A percentile compares a stretch with the other conserved stretches of the same genome.
These are phyloP conservation scores for Xenosphaeropsis pyriputrescens DNA, from an alignment of 2,329 filamentous ascomycete genomes.

Conservation along the genomic window DNA sequence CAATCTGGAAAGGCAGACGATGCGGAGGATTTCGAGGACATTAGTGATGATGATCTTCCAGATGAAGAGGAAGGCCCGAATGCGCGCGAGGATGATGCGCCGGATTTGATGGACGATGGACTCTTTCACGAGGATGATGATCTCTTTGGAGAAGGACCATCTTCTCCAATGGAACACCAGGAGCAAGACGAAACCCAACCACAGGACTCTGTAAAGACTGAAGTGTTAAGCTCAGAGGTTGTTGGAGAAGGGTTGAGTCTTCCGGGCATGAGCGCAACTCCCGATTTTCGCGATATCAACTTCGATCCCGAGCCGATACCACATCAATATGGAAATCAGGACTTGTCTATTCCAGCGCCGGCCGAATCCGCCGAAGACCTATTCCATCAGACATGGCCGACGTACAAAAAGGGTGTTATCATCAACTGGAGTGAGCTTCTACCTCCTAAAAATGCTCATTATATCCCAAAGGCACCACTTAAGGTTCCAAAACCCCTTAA, in stretches of 20 bases:
- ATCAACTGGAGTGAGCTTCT: constrained; percentile 74
- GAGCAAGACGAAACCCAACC: constrained; percentile 10
- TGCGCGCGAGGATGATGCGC: constrained; percentile 9
- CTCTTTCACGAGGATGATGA: constrained; percentile 45
- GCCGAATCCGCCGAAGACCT: constrained; percentile 62
- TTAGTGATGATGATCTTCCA: constrained; percentile 80
- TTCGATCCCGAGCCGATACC: constrained; percentile 25
- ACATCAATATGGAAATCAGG: constrained; percentile 31
- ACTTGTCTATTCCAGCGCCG: constrained; percentile 50
- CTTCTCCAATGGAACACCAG: constrained; percentile 14
- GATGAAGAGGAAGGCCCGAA: constrained; percentile 49
- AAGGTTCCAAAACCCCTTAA: constrained; percentile 73
- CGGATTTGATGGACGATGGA: constrained; percentile 35
- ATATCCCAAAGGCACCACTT: constrained; percentile 61
- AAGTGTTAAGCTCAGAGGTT: constrained; percentile 3
- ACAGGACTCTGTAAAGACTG: constrained; percentile 3
- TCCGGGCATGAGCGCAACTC: constrained; percentile 7
- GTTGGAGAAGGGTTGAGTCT: constrained; percentile 7
- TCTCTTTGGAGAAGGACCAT: constrained; percentile 47
- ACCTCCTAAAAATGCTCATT: constrained; percentile 64
- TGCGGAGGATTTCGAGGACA: constrained; percentile 81
- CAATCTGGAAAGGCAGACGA: constrained; percentile 76
- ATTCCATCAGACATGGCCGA: constrained; percentile 67
- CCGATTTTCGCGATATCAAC: constrained; percentile 24
- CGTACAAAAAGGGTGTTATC: constrained; percentile 60